These are phyloP conservation scores for Phytophthora boehmeriae DNA, from an alignment of 352 stramenopile species.

Conservation along the genomic window DNA sequence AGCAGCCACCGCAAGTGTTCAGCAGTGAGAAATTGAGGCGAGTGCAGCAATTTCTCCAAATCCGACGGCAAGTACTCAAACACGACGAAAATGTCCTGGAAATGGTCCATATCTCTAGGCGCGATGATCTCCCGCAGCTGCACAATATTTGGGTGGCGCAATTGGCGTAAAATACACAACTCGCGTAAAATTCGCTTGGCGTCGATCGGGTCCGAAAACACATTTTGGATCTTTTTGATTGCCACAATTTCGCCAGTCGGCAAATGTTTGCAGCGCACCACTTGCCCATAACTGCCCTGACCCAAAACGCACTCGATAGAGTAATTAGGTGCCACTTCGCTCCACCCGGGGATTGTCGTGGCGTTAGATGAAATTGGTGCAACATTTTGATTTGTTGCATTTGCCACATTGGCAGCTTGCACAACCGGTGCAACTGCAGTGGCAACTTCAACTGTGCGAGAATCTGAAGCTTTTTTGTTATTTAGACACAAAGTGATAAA, in stretches of 20 bases:
- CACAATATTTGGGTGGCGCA: constrained; percentile 88
- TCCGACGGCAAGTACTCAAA: constrained; percentile 88
- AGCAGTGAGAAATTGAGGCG: constrained; percentile 83
- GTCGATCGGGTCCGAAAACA: constrained; percentile 88
- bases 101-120: constrained; percentile 69
- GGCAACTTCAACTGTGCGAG: constrained; percentile 3
- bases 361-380: constrained; percentile 56
- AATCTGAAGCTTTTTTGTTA: constrained; percentile 26
- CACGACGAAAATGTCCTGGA: constrained; percentile 87
- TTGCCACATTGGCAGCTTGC: constrained; percentile 16
- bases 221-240: constrained; percentile 92
- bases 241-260: constrained; percentile 87
- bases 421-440: constrained; percentile 12
- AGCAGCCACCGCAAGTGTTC: constrained; percentile 88
- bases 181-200: constrained; percentile 88
- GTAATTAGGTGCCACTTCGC: constrained; percentile 81
- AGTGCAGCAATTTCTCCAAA: constrained; percentile 86
- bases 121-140: constrained; percentile 88
- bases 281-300: constrained; percentile 86
- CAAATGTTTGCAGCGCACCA: constrained; percentile 88
- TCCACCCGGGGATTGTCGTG: constrained; percentile 80
- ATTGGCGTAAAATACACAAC: constrained; percentile 81
- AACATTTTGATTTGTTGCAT: constrained; percentile 12
- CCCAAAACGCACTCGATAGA: constrained; percentile 87
- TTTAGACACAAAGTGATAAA: constrained; percentile 2